phyloP scores from a whole-genome alignment of 2,329 filamentous ascomycete genomes.

The Rhinocladiella similis region DNA sequence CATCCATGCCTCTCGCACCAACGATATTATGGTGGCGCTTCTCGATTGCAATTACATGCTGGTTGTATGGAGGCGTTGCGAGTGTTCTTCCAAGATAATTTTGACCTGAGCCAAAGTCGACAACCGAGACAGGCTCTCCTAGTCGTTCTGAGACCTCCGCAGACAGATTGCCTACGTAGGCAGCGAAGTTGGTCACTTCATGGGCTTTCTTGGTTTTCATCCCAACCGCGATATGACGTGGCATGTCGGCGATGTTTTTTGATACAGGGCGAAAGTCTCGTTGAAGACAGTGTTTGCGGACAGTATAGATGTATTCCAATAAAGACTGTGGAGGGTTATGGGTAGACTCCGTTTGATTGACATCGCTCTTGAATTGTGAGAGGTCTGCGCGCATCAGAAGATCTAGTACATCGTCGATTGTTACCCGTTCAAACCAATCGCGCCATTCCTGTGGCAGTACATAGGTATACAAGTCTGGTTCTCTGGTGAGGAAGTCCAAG shows the following conservation, averaged over 20 bases:
- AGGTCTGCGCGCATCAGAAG: constrained; percentile 79
- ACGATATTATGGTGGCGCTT: constrained; percentile 82
- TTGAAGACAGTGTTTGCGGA: constrained; percentile 68
- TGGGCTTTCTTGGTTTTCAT: constrained; percentile 98
- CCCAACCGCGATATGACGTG: constrained; percentile 74
- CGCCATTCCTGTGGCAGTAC: constrained; percentile 81
- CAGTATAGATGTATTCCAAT: constrained; percentile 68
- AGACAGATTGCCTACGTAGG: constrained; percentile 72
- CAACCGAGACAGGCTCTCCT: constrained; percentile 65
- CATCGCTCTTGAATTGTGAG: constrained; percentile 43
- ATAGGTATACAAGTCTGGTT: constrained; percentile 77
- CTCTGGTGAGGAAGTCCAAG: constrained; percentile 87
- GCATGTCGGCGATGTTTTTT: constrained; percentile 44
- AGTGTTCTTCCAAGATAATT: constrained; percentile 91
- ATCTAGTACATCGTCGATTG: constrained; percentile 75
- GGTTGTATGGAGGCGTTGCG: constrained; percentile 81
- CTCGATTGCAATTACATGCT: constrained; percentile 87
- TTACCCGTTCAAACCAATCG: constrained; percentile 68
- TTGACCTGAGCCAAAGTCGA: constrained; percentile 95
- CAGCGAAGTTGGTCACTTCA: constrained; percentile 88
- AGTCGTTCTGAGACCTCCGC: constrained; percentile 49
- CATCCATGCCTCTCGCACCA: constrained; percentile 80
- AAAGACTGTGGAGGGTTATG: constrained; percentile 55
- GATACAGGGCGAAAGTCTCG: constrained; percentile 54
- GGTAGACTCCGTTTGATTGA: constrained; percentile 39